phyloP scores from a whole-genome alignment of 176 grass and related monocot genomes.

The Bromus sterilis region DNA sequence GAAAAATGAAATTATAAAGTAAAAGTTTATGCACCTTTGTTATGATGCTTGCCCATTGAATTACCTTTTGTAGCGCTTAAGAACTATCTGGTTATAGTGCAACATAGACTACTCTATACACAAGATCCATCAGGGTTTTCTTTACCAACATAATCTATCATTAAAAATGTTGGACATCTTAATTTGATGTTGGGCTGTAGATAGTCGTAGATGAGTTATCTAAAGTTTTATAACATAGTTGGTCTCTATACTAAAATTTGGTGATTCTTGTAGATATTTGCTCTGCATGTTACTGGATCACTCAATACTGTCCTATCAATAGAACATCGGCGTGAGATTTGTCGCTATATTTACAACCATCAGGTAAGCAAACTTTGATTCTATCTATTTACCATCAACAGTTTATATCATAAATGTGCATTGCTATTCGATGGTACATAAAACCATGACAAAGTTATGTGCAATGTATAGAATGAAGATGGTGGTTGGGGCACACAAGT shows the following conservation, averaged over 20 bases:
- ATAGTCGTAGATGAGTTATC: neutral
- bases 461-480: slow-evolving; percentile 25
- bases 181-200: neutral
- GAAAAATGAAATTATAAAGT: neutral
- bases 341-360: slow-evolving; percentile 42
- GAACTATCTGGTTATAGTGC: neutral
- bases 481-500: slow-evolving; percentile 29
- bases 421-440: neutral
- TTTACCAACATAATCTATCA: neutral
- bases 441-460: neutral
- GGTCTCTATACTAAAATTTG: neutral
- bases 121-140: neutral
- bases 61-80: neutral
- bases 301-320: slow-evolving; percentile 3
- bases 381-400: neutral
- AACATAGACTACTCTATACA: neutral
- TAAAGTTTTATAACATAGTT: neutral
- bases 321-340: slow-evolving; percentile 23
- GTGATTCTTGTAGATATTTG: slow-evolving; percentile 18
- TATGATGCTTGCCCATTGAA: neutral
- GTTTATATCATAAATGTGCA: neutral
- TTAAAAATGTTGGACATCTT: neutral
- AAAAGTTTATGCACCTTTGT: neutral
- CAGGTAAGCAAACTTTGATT: neutral
- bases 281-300: slow-evolving; percentile 22